These are phyloP conservation scores for Nigrograna mackinnonii DNA, from an alignment of 2,329 filamentous ascomycete species.

Conservation along the genomic window DNA sequence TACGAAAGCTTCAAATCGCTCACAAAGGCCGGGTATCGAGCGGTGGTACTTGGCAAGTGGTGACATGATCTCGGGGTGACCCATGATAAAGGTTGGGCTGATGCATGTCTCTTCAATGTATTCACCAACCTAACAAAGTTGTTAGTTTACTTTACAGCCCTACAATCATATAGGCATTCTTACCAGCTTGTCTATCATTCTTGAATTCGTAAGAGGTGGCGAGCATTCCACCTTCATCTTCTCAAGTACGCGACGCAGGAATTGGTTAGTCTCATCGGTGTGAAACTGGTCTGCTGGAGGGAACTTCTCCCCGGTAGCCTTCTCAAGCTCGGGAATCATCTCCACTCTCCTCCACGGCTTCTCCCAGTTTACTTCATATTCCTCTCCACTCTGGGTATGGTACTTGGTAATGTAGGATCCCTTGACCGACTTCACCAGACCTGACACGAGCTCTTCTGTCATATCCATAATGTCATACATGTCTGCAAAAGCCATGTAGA, in stretches of 20 bases:
- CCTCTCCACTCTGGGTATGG: conserved; percentile 83
- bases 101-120: conserved; percentile 94
- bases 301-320: conserved; percentile 90
- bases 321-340: conserved; percentile 93
- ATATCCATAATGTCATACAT: conserved; percentile 86
- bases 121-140: conserved; percentile 65
- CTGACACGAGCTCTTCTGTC: conserved; percentile 91
- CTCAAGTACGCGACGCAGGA: conserved; percentile 75
- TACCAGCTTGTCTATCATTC: conserved; percentile 91
- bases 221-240: conserved; percentile 91
- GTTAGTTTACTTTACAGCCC: not conserved
- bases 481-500: conserved; percentile 80
- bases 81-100: conserved; percentile 89
- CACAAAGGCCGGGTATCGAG: conserved; percentile 81
- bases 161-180: conserved; percentile 48
- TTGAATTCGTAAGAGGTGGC: conserved; percentile 87
- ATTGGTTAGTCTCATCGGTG: conserved; percentile 84
- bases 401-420: conserved; percentile 85
- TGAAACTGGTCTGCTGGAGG: conserved; percentile 87
- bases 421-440: conserved; percentile 85
- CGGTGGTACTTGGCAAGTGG: conserved; percentile 96
- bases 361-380: conserved; percentile 93
- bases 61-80: conserved; percentile 87
- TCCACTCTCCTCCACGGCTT: conserved; percentile 90
- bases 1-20: conserved; percentile 97